Conservation (phyloP, 148 eudicot species). For the Vaccinium myrtillus region DNA sequence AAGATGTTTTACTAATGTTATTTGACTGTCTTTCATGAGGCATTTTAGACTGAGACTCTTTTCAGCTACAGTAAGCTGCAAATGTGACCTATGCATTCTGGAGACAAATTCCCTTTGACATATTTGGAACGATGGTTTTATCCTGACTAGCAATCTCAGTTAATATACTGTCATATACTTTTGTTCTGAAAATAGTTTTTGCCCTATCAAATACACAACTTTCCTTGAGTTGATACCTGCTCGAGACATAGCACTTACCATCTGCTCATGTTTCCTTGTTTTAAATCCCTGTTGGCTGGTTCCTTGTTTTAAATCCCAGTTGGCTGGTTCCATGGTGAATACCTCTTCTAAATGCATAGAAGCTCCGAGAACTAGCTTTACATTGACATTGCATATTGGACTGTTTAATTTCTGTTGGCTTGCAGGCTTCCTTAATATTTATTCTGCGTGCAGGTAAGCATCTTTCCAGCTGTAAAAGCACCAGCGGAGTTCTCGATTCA, state of each 20-base stretch:
- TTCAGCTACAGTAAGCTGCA: not conserved
- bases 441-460: conserved; percentile 10
- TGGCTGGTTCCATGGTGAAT: not conserved
- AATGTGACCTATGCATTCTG: not conserved
- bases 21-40: not conserved
- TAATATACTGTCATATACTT: not conserved
- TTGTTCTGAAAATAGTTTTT: not conserved
- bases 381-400: not conserved
- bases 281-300: too few relatives aligned
- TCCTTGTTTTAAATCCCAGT: not conserved
- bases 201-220: not conserved
- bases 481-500: conserved; percentile 15
- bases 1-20: not conserved
- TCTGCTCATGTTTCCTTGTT: too few relatives aligned
- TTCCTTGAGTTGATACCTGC: not conserved
- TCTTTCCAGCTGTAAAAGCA: conserved; percentile 19
- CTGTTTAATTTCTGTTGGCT: conserved; percentile 8
- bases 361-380: not conserved
- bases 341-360: not conserved
- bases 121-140: not conserved
- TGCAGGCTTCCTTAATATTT: not conserved
- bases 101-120: not conserved
- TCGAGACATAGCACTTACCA: not conserved
- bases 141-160: too few relatives aligned
- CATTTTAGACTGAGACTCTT: not conserved